Conservation (phyloP, 345 rosid genomes). For the Euphorbia lathyris region DNA sequence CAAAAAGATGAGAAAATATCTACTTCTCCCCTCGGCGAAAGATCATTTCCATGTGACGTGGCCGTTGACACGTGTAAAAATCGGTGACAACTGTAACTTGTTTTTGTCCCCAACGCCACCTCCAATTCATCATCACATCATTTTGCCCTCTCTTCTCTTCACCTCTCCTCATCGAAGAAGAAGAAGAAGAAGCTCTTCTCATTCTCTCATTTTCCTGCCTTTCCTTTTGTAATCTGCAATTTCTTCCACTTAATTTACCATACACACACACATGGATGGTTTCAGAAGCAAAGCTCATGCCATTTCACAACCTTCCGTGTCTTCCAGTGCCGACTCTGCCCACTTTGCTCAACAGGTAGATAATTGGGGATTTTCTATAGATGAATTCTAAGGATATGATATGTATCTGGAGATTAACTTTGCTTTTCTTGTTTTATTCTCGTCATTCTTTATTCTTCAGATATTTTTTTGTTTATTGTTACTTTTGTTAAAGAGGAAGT, state of each 20-base stretch:
- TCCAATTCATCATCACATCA: background rate
- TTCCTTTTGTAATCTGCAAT: slow-evolving; percentile 4
- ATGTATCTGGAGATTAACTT: no score
- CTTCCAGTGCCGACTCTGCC: slow-evolving; percentile 16
- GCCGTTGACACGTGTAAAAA: slow-evolving; percentile 65
- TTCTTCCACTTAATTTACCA: background rate
- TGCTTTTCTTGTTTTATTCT: background rate
- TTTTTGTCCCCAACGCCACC: slow-evolving; percentile 21
- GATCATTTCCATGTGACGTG: slow-evolving; percentile 43
- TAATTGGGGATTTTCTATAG: background rate
- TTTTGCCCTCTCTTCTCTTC: background rate
- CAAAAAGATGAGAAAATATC: slow-evolving; percentile 35
- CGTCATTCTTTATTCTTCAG: background rate
- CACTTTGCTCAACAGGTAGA: slow-evolving; percentile 27
- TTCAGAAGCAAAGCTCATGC: slow-evolving; percentile 28
- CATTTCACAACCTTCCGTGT: slow-evolving; percentile 30
- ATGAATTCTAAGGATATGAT: background rate
- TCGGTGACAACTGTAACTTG: slow-evolving; percentile 53
- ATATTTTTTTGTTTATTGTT: no score
- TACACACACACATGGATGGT: slow-evolving; percentile 27
- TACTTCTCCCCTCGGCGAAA: slow-evolving; percentile 5
- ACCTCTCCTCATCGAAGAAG: no score
- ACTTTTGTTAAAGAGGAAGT: no score
- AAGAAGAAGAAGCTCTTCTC: background rate
- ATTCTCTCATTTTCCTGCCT: background rate